These are phyloP conservation scores for Gautieria morchelliformis DNA, from an alignment of 768 basidiomycete genomes.

Conservation along the genomic window DNA sequence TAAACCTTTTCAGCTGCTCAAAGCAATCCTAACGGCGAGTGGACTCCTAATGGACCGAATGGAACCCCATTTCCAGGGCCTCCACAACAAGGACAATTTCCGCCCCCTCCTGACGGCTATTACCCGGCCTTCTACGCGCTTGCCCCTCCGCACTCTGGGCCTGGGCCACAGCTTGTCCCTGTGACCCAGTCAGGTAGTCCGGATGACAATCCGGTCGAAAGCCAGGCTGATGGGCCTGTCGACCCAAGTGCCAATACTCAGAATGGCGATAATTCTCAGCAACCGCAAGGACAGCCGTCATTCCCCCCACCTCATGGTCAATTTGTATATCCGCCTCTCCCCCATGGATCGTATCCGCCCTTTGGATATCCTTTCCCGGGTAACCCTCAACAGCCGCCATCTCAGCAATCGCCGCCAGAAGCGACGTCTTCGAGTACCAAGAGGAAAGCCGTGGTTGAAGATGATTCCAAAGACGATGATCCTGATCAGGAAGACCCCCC, in stretches of 20 bases:
- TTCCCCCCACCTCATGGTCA: constrained; percentile 7
- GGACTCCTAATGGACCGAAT: constrained; percentile 4
- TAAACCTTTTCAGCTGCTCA: constrained; percentile 4
- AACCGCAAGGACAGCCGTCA: constrained; percentile 4
- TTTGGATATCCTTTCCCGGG: constrained; percentile 9
- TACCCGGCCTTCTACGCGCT: constrained; percentile 7
- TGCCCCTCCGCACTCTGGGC: constrained; percentile 2
- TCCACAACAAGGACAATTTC: constrained; percentile 1
- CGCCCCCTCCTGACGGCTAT: constrained; percentile 6
- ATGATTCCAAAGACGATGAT: constrained; percentile 1
- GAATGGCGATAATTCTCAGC: background rate
- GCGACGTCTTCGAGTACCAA: background rate
- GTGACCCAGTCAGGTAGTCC: background rate
- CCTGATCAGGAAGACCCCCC: constrained; percentile 5
- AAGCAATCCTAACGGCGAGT: constrained; percentile 7
- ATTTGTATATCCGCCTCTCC: constrained; percentile 7
- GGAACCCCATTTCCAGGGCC: constrained; percentile 4
- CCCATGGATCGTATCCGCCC: constrained; percentile 5
- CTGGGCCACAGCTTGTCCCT: constrained; percentile 7
- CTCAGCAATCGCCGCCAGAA: background rate
- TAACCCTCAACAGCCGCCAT: background rate
- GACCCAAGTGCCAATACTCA: constrained; percentile 2
- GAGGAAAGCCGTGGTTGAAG: background rate
- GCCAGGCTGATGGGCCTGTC: background rate
- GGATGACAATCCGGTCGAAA: background rate